These are phyloP conservation scores for Aspergillus sp. DNA, from an alignment of 2,329 filamentous ascomycete species.

Conservation along the genomic window DNA sequence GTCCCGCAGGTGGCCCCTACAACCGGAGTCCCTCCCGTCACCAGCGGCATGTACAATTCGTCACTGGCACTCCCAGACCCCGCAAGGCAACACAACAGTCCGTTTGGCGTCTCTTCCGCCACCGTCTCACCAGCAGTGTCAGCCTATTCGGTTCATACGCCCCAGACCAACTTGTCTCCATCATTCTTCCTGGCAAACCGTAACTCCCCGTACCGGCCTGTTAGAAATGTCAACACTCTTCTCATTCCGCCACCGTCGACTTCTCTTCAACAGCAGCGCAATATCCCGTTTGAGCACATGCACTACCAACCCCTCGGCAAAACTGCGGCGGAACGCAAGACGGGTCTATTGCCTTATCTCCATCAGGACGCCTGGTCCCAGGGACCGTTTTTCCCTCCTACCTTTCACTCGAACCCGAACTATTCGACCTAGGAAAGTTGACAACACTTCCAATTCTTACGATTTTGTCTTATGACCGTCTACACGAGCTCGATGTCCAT, in stretches of 20 bases:
- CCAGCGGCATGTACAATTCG: constrained; percentile 30
- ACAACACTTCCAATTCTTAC: constrained; percentile 15
- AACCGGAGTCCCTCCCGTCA: constrained; percentile 27
- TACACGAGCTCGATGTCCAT: constrained; percentile 26
- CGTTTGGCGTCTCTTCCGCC: constrained; percentile 53
- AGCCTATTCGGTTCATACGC: constrained; percentile 59
- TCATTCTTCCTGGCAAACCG: constrained; percentile 84
- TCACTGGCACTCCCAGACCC: constrained; percentile 34
- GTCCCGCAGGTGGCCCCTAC: constrained; percentile 42
- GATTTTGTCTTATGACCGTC: constrained; percentile 27
- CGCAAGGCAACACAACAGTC: constrained; percentile 48
- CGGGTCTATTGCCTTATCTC: constrained; percentile 65
- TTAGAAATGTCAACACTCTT: constrained; percentile 86
- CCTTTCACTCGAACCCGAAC: constrained; percentile 29
- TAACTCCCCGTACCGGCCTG: constrained; percentile 87
- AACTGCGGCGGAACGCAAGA: constrained; percentile 62
- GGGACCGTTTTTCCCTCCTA: constrained; percentile 29
- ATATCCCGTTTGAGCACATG: constrained; percentile 68
- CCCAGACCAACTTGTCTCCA: constrained; percentile 76
- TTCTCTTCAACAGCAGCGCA: constrained; percentile 73
- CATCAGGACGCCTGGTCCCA: constrained; percentile 46
- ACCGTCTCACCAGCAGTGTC: constrained; percentile 67
- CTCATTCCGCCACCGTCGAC: constrained; percentile 80
- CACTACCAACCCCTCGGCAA: constrained; percentile 78
- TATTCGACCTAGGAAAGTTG: constrained; percentile 25